Evolutionary conservation across 1,284 basidiomycete genomes (phyloP).

Genomic region (Apiotrichum veenhuisii): DNA sequence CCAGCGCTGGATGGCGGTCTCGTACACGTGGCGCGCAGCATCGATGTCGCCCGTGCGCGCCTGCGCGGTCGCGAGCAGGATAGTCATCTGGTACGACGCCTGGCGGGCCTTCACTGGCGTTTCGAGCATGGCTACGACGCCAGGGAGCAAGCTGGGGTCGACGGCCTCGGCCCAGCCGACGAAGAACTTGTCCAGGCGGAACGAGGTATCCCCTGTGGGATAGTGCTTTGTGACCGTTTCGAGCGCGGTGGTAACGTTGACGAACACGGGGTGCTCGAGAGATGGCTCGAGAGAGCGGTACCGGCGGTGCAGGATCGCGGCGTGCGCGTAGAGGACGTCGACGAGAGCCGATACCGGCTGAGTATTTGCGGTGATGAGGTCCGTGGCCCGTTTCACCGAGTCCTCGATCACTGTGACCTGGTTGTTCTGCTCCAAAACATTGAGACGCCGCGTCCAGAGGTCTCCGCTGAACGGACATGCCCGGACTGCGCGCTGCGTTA

Average conservation of each 20-base stretch:
- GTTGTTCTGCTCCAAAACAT: constrained; percentile 15
- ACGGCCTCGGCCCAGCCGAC: constrained; percentile 54
- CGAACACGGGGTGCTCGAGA: constrained; percentile 17
- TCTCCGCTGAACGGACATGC: constrained; percentile 40
- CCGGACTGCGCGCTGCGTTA: constrained; percentile 22
- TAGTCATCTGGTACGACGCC: constrained; percentile 32
- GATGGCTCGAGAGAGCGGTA: constrained; percentile 9
- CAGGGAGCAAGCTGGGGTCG: constrained; percentile 23
- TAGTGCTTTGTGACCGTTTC: constrained; percentile 9
- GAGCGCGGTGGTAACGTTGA: constrained; percentile 14
- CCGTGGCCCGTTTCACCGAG: constrained; percentile 9
- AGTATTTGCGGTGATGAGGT: constrained; percentile 8
- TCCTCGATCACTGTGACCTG: constrained; percentile 12
- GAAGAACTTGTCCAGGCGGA: constrained; percentile 76
- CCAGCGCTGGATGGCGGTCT: constrained; percentile 55
- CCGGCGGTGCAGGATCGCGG: constrained; percentile 13
- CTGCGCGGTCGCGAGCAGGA: constrained; percentile 35
- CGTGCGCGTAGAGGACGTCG: constrained; percentile 16
- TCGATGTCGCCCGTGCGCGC: constrained; percentile 58
- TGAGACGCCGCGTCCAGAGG: constrained; percentile 37
- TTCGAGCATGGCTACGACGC: constrained; percentile 27
- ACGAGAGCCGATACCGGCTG: constrained; percentile 12
- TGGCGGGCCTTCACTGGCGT: constrained; percentile 24
- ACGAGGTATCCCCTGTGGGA: constrained; percentile 55
- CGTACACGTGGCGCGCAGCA: constrained; percentile 63